These are phyloP conservation scores for Podospora comata DNA, from an alignment of 495 filamentous ascomycete genomes.

Conservation along the genomic window DNA sequence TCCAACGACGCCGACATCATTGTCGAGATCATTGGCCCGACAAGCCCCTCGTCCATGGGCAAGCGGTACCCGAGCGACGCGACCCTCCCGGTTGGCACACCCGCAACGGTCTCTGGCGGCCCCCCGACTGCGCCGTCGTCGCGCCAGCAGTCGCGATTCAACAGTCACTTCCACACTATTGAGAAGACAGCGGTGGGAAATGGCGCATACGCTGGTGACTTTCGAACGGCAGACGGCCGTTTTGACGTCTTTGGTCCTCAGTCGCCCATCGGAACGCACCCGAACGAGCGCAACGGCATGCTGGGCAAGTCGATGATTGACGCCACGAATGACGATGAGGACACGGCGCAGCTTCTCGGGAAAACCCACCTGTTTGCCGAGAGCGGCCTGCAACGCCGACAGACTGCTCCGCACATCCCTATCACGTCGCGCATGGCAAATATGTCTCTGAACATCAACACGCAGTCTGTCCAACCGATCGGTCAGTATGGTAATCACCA, in stretches of 20 bases:
- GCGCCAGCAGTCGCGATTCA: slow-evolving; percentile 74
- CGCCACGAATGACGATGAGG: slow-evolving; percentile 66
- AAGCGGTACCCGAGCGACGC: slow-evolving; percentile 41
- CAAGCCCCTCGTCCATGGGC: slow-evolving; percentile 37
- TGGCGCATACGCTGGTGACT: slow-evolving; percentile 57
- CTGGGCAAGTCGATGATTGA: slow-evolving; percentile 85
- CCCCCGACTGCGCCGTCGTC: slow-evolving; percentile 53
- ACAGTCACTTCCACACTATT: slow-evolving; percentile 69
- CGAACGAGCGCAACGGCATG: slow-evolving; percentile 64
- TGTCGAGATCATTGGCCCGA: slow-evolving; percentile 64
- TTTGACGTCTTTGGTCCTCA: slow-evolving; percentile 79
- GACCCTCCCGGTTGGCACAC: slow-evolving; percentile 26
- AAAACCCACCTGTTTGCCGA: slow-evolving; percentile 82
- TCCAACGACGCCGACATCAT: slow-evolving; percentile 73
- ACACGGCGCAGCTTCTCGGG: slow-evolving; percentile 75
- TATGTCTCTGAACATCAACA: slow-evolving; percentile 71
- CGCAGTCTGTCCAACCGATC: slow-evolving; percentile 52
- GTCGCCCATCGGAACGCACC: slow-evolving; percentile 75
- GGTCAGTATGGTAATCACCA: slow-evolving; percentile 49
- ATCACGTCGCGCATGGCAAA: slow-evolving; percentile 62
- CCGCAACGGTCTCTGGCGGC: slow-evolving; percentile 43
- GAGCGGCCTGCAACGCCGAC: slow-evolving; percentile 64
- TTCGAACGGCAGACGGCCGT: slow-evolving; percentile 26
- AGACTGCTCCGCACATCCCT: slow-evolving; percentile 72
- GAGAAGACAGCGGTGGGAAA: slow-evolving; percentile 68